Evolutionary conservation across 441 rosid genomes (phyloP).

Genomic region (Bruguiera hainesii): DNA sequence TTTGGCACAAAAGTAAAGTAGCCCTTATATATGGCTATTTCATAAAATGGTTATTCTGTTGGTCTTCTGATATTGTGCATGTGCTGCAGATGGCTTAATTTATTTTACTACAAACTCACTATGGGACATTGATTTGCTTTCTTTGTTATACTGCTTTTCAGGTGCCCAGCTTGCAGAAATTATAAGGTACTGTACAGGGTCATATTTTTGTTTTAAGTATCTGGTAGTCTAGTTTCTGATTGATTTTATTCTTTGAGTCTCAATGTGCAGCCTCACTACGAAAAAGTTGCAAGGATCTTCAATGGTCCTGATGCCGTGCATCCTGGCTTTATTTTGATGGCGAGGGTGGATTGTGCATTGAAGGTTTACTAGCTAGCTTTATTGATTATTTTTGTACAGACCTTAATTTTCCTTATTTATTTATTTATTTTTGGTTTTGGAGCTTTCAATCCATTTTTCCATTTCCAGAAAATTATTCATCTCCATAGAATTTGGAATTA

Average conservation of each 20-base stretch:
- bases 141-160: conserved; percentile 33
- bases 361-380: conserved; percentile 48
- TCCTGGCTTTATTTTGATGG: conserved; percentile 79
- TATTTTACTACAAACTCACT: conserved; percentile 11
- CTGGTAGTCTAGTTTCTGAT: background rate
- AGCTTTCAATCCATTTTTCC: conserved; percentile 1
- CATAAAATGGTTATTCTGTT: background rate
- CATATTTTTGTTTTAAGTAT: conserved; percentile 2
- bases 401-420: background rate
- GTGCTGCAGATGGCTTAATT: background rate
- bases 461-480: conserved; percentile 9
- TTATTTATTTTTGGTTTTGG: background rate
- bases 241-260: conserved; percentile 21
- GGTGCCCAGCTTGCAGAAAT: conserved; percentile 99
- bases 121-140: conserved; percentile 23
- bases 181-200: conserved; percentile 60
- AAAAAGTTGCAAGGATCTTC: conserved; percentile 91
- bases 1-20: too few species aligned
- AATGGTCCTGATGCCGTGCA: conserved; percentile 89
- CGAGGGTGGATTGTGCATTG: conserved; percentile 88
- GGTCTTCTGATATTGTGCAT: background rate
- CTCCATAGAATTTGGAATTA: conserved; percentile 6
- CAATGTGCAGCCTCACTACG: conserved; percentile 79
- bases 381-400: conserved; percentile 5
- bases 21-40: too few species aligned